Conservation (phyloP, 208 protist species). For the Leishmania aethiopica region DNA sequence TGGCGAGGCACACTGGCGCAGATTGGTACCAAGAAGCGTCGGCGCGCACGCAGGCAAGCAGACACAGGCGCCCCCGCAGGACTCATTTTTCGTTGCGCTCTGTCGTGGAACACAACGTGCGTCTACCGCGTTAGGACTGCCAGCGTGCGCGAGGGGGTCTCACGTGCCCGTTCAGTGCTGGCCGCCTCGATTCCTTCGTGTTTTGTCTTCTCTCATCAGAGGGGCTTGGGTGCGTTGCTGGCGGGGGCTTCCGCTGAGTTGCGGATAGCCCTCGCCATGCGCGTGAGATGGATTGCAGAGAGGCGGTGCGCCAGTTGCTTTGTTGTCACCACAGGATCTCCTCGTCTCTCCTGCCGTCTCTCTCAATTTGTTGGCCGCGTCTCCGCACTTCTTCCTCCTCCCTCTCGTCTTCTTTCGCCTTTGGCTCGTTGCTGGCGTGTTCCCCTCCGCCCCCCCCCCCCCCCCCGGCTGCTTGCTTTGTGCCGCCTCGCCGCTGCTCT, state of each 20-base stretch:
- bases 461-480: not conserved
- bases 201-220: not conserved
- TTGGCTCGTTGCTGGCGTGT: not conserved
- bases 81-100: not conserved
- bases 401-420: not conserved
- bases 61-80: not conserved
- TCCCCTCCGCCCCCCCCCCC: not conserved
- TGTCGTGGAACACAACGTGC: not conserved
- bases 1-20: not conserved
- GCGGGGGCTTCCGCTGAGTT: not conserved
- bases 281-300: not conserved
- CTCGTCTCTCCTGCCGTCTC: not conserved
- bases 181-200: not conserved
- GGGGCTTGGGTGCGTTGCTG: not conserved
- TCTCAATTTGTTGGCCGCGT: too few species aligned
- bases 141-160: not conserved
- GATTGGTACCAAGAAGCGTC: not conserved
- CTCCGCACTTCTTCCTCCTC: not conserved
- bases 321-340: not conserved
- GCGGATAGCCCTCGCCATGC: not conserved
- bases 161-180: too few species aligned
- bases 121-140: not conserved
- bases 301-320: not conserved
- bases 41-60: not conserved
- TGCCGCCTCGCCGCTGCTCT: not conserved